Base-by-base conservation (phyloP, 2,329 filamentous ascomycete species). In the Emmonsiellopsis sp. region DNA sequence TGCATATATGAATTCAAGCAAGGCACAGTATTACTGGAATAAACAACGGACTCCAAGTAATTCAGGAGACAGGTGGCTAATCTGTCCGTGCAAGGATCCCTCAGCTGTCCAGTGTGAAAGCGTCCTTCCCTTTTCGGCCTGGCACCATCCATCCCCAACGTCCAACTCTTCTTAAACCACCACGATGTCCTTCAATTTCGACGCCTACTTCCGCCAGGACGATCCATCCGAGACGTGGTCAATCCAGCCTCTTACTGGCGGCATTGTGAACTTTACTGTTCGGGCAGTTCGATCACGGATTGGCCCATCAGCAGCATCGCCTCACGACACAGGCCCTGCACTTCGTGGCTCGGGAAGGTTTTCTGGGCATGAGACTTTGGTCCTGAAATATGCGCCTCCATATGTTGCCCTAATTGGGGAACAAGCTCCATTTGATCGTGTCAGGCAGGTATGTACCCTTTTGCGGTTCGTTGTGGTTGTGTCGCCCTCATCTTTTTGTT, bases 341-440 rank as follows among this genome's bases (percentile, higher is more conserved):
- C 26, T 13, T 13, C 43, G 10, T 31, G 26, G 13, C 13, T 6
- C 5, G 7, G 8, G 31, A n/a, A 50, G 13, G 16, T 46, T 52
- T 31, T 15, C 48, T 13, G 13, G 34, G 20, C 26, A 47, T 32
- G 38, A 40, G 35, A 52, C 48, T 42, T 43, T 56, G 49, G 50
- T 57, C 46, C 32, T 54, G 48, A 56, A 54, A 40, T 57, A 54
- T 52, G 52, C 52, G 9, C 50, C 44, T 5, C 52, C 50, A 15
- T 57, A 46, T 15, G 50, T 47, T 16, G 52, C 40, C 2, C 37
- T 42, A 6, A 20, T 50, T 20, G 45, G 54, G 3, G 52, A 52
- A 38, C 37, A 32, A 11, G 55, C 34, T 1, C 45, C 52, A 16
- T 54, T 57, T 40, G 55, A 53, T 32, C 52, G 50, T n/a, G 44